Conservation (phyloP, 1,284 basidiomycete species). For the Leccinum huronense region DNA sequence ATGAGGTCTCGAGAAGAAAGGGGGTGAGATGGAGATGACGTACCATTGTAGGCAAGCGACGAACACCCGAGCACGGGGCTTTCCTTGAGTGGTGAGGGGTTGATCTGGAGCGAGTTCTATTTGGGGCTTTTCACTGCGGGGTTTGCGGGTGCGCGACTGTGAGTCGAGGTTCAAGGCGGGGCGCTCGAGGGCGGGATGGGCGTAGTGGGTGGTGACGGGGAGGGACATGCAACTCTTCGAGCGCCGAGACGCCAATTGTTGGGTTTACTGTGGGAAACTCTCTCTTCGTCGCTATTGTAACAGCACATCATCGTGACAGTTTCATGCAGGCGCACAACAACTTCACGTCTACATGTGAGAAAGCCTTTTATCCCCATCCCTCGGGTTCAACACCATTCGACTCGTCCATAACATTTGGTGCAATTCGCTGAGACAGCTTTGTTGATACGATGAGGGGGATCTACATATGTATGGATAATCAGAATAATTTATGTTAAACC, state of each 20-base stretch:
- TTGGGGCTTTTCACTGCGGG: conserved; percentile 57
- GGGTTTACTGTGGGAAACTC: too few species aligned
- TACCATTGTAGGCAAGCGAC: conserved; percentile 76
- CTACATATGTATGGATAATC: too few species aligned
- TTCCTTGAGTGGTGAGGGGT: conserved; percentile 73
- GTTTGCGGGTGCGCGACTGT: conserved; percentile 32
- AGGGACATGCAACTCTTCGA: background rate
- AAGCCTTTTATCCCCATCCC: too few species aligned
- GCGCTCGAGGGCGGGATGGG: background rate
- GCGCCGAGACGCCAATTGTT: conserved; percentile 20
- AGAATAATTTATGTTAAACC: too few species aligned
- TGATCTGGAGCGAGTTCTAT: conserved; percentile 68
- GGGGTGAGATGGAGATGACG: conserved; percentile 19
- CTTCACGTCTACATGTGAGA: too few species aligned
- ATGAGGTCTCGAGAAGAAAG: conserved; percentile 12
- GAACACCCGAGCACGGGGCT: conserved; percentile 68
- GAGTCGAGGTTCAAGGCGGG: background rate
- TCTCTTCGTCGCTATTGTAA: too few species aligned
- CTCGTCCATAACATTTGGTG: too few species aligned
- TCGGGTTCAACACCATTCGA: too few species aligned
- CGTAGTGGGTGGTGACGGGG: background rate
- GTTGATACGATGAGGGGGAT: too few species aligned
- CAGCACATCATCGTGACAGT: too few species aligned
- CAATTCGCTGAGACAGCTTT: too few species aligned
- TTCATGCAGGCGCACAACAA: too few species aligned